Evolutionary conservation across 1,284 basidiomycete species (phyloP).

Genomic region (Inonotus obliquus): DNA sequence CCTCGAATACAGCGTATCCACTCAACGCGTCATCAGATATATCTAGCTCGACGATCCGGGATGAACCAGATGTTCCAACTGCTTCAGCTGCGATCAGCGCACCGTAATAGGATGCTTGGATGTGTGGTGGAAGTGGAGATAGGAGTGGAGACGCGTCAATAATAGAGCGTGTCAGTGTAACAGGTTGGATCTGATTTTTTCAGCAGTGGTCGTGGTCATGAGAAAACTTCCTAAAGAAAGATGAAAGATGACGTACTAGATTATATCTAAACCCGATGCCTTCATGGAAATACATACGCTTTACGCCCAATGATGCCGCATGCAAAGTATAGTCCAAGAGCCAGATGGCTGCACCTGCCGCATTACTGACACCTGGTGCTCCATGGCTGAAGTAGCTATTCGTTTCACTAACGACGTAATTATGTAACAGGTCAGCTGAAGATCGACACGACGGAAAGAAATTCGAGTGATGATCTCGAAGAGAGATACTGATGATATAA

Average conservation of each 20-base stretch:
- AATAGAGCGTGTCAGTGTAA: conserved; percentile 46
- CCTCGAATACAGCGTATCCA: conserved; percentile 59
- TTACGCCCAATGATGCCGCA: conserved; percentile 34
- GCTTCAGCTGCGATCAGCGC: conserved; percentile 46
- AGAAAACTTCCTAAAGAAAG: not conserved
- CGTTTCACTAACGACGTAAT: conserved; percentile 9
- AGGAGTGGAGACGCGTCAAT: conserved; percentile 45
- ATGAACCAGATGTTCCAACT: conserved; percentile 35
- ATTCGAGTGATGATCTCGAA: not conserved
- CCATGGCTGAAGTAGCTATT: conserved; percentile 42
- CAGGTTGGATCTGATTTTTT: conserved; percentile 46
- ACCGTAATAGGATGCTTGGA: conserved; percentile 60
- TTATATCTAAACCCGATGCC: conserved; percentile 43
- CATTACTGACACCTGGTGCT: conserved; percentile 62
- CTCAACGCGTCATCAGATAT: conserved; percentile 47
- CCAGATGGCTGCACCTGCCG: conserved; percentile 68
- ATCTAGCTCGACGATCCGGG: conserved; percentile 46
- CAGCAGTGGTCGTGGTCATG: too few relatives aligned
- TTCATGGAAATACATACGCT: conserved; percentile 37
- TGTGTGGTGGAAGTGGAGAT: conserved; percentile 44
- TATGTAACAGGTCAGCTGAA: not conserved
- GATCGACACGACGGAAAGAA: not conserved
- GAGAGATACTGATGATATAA: not conserved
- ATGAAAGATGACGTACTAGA: conserved; percentile 29
- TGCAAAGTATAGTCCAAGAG: conserved; percentile 59